Evolutionary conservation across 1,284 basidiomycete genomes (phyloP), one percentile per base, ranked within the genome.

Genomic region (Filobasidium uniguttulatum): DNA sequence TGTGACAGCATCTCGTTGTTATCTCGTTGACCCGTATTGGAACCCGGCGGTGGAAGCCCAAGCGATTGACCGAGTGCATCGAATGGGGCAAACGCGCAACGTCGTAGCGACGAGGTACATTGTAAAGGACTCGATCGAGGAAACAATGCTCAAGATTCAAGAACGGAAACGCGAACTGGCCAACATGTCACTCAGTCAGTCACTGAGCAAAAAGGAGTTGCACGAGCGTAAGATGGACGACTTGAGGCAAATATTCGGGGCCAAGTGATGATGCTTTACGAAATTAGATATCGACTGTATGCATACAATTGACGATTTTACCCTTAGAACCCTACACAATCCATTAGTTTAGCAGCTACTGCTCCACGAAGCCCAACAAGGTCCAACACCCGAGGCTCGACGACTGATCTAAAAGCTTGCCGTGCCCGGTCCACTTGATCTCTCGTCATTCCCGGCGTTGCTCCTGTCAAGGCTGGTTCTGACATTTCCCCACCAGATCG

Each of bases 11-110:
- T 83, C 84, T 59, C 79, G 91, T 26, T 88, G 89, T 19, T 94
- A 93, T 66, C 73, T 94, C 37, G 85, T 96, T 78, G 90, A 96
- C 68, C 90, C 90, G 35, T 93, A 91, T 67, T 94, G 89, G 87
- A 96, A 96, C 62, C 91, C 91, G 17, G 89, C 89, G 10, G 90
- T 94, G 6, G 90, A 96, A 72, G 88, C 90, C 62, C 90, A 94
- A 69, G 89, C 89, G 20, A 86, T 93, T 48, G 84, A 94, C 73
- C 81, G 91, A 55, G 89, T 93, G 82, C 89, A 96, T 69, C 89
- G 90, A 50, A 75, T 96, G 46, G 90, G 90, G 25, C 94, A 98
- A 67, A 91, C 82, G 3, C 77, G 81, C 47, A 83, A 87, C 0
- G 94, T 98, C 8, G 82, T 81, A 9, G 91, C 91, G 0, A 76